Base-by-base conservation (phyloP, 768 basidiomycete genomes). In the Flagelloscypha sp. region DNA sequence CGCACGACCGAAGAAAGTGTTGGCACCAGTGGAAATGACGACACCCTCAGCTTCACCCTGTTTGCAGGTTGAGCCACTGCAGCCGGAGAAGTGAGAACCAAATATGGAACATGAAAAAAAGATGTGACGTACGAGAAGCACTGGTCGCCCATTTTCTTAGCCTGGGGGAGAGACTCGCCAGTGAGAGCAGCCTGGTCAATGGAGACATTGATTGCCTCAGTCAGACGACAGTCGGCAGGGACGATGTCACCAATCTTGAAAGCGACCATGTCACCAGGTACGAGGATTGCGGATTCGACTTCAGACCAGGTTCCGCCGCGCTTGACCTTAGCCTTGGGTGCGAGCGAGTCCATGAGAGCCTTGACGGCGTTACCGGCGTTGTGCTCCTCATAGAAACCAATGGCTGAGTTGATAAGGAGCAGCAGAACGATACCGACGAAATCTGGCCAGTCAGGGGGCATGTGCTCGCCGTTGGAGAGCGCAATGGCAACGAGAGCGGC, bases 161-260 rank as follows among this genome's bases (percentile, higher is more conserved):
- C 68, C 56, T 81, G 78, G 24, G 94, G 94, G 19, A 97, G 78
- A 8, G 90, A 95, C 72, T 98, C 94, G 54, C 94, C 94, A 10
- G 94, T 98, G 28, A 98, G 76, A 38, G 93, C 94, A 43, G 94
- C 94, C 68, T 97, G 93, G 59, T 98, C 94, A 54, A 97, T 97
- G 24, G 89, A 94, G 24, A 98, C 86, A 63, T 97, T 95, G 75
- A 97, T 79, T 36, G 93, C 79, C 57, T 98, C 94, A 6, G 82
- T 84, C 40, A 98, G 81, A 73, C 93, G 89, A 63, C 93, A 95
- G 55, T 97, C 94, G 43, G 92, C 93, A 35, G 94, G 90, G 40
- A 97, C 94, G 45, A 98, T 86, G 52, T 97, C 94, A 67, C 94
- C 94, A 59, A 97, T 97, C 66, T 98, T 98, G 88, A 97, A 98